A percentile compares a stretch with the other conserved stretches of the same genome.
Conservation (phyloP, 176 grass and related monocot genomes). For the Paspalum vaginatum region DNA sequence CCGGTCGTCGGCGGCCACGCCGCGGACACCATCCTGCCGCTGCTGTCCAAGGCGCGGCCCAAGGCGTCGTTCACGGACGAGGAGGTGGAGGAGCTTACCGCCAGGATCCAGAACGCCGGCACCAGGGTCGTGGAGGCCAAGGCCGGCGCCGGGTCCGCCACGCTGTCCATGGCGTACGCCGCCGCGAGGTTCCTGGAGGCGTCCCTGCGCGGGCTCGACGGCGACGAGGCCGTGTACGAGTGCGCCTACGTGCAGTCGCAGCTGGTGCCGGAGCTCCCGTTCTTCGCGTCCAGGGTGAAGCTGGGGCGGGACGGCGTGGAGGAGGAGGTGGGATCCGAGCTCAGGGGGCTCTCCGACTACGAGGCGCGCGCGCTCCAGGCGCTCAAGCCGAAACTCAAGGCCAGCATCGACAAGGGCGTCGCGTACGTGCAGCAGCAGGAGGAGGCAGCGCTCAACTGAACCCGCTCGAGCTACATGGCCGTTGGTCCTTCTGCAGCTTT, state of each 20-base stretch:
- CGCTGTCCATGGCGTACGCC: slow-evolving; percentile 55
- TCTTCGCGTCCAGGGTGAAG: slow-evolving; percentile 60
- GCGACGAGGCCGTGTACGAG: slow-evolving; percentile 50
- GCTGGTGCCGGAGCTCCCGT: slow-evolving; percentile 52
- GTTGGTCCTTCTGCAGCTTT: background rate
- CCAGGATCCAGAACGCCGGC: slow-evolving; percentile 44
- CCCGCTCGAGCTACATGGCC: background rate
- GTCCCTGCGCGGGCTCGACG: slow-evolving; percentile 47
- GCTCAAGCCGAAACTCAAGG: slow-evolving; percentile 54
- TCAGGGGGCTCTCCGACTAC: slow-evolving; percentile 41
- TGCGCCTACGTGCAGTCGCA: slow-evolving; percentile 58
- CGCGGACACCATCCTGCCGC: slow-evolving; percentile 47
- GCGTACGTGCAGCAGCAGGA: slow-evolving; percentile 43
- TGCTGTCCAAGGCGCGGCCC: slow-evolving; percentile 56
- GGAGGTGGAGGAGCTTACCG: slow-evolving; percentile 48
- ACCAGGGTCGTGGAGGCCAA: slow-evolving; percentile 51
- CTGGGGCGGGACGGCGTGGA: slow-evolving; percentile 54
- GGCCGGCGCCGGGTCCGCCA: slow-evolving; percentile 41
- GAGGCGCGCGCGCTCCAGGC: slow-evolving; percentile 49
- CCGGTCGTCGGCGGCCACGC: slow-evolving; percentile 51
- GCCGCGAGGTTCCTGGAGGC: slow-evolving; percentile 56
- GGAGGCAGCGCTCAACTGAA: slow-evolving; percentile 7
- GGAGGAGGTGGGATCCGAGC: slow-evolving; percentile 39
- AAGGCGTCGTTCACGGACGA: slow-evolving; percentile 48
- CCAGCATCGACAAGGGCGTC: slow-evolving; percentile 59